These are phyloP conservation scores for Cornus florida DNA, from an alignment of 148 eudicot genomes.

Conservation along the genomic window DNA sequence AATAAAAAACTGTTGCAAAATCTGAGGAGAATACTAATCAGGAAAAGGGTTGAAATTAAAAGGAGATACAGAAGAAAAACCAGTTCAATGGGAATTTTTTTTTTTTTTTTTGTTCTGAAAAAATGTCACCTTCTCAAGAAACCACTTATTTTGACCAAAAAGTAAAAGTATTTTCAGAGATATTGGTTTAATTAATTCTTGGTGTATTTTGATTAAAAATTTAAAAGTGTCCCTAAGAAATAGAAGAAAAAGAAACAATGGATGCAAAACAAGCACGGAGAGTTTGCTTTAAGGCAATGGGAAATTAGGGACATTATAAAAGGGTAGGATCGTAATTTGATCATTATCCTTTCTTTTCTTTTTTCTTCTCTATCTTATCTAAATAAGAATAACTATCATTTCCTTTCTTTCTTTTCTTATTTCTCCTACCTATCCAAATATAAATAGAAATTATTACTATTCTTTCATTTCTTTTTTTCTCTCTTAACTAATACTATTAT, in stretches of 20 bases:
- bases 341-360: too few relatives aligned
- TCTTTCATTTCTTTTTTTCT: too few relatives aligned
- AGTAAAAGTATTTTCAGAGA: not conserved
- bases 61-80: not conserved
- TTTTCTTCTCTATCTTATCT: too few relatives aligned
- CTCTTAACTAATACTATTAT: too few relatives aligned
- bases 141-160: not conserved
- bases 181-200: not conserved
- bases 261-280: not conserved
- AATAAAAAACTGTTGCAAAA: not conserved
- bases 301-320: too few relatives aligned
- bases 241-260: not conserved
- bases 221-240: not conserved
- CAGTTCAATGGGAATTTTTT: not conserved
- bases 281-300: not conserved
- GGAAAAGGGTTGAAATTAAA: not conserved
- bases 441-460: too few relatives aligned
- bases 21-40: not conserved
- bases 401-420: too few relatives aligned
- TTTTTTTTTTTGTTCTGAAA: not conserved
- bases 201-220: conserved; percentile 3
- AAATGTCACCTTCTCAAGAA: not conserved
- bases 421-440: too few relatives aligned
- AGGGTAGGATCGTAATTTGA: too few relatives aligned
- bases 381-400: too few relatives aligned